Evolutionary conservation across 208 protist species (phyloP).

Genomic region (Acanthamoeba healyi): DNA sequence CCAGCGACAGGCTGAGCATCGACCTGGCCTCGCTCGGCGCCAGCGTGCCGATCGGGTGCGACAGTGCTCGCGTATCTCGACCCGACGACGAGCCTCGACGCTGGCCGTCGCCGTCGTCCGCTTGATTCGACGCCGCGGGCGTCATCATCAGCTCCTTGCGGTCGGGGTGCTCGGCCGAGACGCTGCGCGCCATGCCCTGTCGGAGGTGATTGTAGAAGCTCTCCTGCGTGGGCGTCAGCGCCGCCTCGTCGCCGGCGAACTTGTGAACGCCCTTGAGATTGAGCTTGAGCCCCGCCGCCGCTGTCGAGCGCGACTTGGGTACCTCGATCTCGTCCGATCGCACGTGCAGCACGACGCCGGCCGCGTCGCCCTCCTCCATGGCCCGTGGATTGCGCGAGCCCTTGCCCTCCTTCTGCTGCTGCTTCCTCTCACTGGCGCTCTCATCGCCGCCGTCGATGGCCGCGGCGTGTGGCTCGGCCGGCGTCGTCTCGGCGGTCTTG

Average conservation of each 20-base stretch:
- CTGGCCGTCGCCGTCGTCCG: not conserved
- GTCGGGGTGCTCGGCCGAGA: not conserved
- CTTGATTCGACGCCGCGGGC: not conserved
- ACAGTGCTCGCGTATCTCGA: not conserved
- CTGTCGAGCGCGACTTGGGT: not conserved
- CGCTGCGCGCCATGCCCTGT: conserved; percentile 11
- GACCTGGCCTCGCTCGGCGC: not conserved
- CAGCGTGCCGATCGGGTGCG: not conserved
- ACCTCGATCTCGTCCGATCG: conserved; percentile 13
- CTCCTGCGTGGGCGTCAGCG: conserved; percentile 20
- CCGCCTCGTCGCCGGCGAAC: not conserved
- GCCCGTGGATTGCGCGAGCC: not conserved
- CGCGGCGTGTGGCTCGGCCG: not conserved
- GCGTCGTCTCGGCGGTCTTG: not conserved
- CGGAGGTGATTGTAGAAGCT: conserved; percentile 12
- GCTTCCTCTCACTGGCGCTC: not conserved
- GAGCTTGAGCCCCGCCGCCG: not conserved
- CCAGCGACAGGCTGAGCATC: not conserved
- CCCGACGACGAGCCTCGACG: no score
- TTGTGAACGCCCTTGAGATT: not conserved
- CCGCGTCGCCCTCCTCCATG: not conserved
- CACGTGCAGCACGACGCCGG: not conserved
- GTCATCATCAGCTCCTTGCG: no score
- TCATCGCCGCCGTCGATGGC: not conserved
- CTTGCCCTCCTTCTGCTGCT: not conserved